A percentile compares a stretch with the other conserved stretches of the same genome.
These are phyloP conservation scores for Fusarium lateritium DNA, from an alignment of 2,329 filamentous ascomycete genomes.

Conservation along the genomic window DNA sequence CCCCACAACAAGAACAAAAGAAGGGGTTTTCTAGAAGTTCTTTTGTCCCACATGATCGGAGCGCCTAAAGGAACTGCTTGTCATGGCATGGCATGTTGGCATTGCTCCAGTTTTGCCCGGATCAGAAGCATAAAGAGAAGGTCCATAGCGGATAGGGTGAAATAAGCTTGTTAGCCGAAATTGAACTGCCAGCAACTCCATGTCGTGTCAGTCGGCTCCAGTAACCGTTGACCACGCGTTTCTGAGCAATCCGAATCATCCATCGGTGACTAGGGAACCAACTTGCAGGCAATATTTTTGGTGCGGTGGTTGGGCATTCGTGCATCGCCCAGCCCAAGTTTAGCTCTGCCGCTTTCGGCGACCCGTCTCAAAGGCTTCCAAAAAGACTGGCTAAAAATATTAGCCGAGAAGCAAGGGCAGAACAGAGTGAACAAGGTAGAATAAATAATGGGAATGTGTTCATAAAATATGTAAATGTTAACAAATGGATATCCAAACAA, in stretches of 20 bases:
- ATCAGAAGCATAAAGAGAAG: constrained; percentile 31
- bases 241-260: constrained; percentile 6
- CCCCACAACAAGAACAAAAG: constrained; percentile 26
- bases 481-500: constrained; percentile 46
- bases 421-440: constrained; percentile 5
- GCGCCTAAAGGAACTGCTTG: constrained; percentile 18
- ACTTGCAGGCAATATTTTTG: constrained; percentile 3
- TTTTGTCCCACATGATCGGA: constrained; percentile 23
- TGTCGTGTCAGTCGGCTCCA: constrained; percentile 3
- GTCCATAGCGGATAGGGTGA: constrained; percentile 17
- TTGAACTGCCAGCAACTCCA: constrained; percentile 4
- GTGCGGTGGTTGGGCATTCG: constrained; percentile 43
- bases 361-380: constrained; percentile 1
- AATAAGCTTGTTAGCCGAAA: constrained; percentile 21
- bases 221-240: constrained; percentile 26
- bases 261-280: constrained; percentile 24
- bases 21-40: constrained; percentile 40
- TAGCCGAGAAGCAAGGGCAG: constrained; percentile 11
- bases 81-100: background rate
- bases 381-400: constrained; percentile 1
- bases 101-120: constrained; percentile 37
- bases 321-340: constrained; percentile 36
- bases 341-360: constrained; percentile 30
- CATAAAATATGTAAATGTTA: constrained; percentile 37
- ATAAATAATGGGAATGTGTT: constrained; percentile 8